Conservation (phyloP, 2,329 filamentous ascomycete species). For the Metarhizium rileyi region DNA sequence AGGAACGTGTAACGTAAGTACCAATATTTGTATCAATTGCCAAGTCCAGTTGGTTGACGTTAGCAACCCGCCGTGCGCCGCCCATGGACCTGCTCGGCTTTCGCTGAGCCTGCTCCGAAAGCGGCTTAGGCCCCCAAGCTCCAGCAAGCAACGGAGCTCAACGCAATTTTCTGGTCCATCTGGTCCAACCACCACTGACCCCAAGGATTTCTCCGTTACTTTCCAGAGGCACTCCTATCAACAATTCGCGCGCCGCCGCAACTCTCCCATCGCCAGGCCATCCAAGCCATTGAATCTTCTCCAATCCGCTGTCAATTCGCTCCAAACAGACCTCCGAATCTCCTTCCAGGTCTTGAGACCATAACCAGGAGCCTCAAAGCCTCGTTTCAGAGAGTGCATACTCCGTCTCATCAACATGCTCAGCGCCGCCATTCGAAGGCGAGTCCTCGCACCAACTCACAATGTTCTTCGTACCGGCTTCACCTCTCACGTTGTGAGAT, state of each 20-base stretch:
- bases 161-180: conserved; percentile 29
- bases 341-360: not conserved
- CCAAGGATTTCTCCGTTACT: conserved; percentile 25
- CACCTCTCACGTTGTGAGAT: conserved; percentile 48
- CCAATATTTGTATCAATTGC: not conserved
- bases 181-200: conserved; percentile 21
- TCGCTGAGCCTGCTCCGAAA: conserved; percentile 14
- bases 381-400: conserved; percentile 7
- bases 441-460: conserved; percentile 42
- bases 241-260: conserved; percentile 20
- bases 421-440: conserved; percentile 54
- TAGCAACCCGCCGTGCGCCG: not conserved
- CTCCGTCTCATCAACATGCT: conserved; percentile 38
- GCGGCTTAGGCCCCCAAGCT: conserved; percentile 22
- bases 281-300: conserved; percentile 9
- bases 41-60: not conserved
- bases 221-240: conserved; percentile 20
- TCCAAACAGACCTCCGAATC: conserved; percentile 5
- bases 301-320: conserved; percentile 9
- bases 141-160: conserved; percentile 29
- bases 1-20: too few relatives aligned
- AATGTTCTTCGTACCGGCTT: conserved; percentile 41
- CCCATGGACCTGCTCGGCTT: not conserved
- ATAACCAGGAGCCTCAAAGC: conserved; percentile 10
- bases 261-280: conserved; percentile 1